Percentiles rank a stretch among this genome's conserved stretches.
These are phyloP conservation scores for Syzygium malaccense DNA, from an alignment of 441 rosid species.

Conservation along the genomic window DNA sequence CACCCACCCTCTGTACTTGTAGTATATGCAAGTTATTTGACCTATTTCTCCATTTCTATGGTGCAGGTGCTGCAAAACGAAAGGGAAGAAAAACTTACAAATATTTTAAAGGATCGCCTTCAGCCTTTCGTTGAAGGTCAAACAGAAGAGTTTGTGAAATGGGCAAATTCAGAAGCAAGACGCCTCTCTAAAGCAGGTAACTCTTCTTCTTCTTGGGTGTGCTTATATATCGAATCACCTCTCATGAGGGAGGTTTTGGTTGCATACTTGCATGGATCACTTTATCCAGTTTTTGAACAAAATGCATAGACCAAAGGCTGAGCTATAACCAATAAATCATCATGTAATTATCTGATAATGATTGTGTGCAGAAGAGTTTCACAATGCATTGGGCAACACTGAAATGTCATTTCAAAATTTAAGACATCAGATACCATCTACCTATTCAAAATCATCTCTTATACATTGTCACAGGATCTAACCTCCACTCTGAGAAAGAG, in stretches of 20 bases:
- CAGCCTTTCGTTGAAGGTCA: slow-evolving; percentile 71
- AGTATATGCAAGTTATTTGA: neutral
- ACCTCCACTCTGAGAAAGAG: neutral
- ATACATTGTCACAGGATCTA: neutral
- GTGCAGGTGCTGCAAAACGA: slow-evolving; percentile 62
- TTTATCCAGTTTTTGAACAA: neutral
- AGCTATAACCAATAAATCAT: neutral
- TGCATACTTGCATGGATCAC: neutral
- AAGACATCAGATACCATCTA: neutral
- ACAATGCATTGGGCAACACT: neutral
- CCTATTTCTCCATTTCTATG: neutral
- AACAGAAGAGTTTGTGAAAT: slow-evolving; percentile 44
- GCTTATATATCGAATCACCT: neutral
- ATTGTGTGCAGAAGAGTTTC: neutral
- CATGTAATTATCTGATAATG: neutral
- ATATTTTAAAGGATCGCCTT: slow-evolving; percentile 51
- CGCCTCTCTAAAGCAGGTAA: slow-evolving; percentile 77
- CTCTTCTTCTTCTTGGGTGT: neutral
- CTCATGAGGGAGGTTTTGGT: neutral
- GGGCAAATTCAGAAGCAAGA: slow-evolving; percentile 78
- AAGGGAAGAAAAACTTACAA: slow-evolving; percentile 59
- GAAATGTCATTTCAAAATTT: neutral
- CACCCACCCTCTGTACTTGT: neutral
- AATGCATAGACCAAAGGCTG: neutral
- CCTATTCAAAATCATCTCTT: neutral